Conservation (phyloP, 116 monocot species). For the Dioscorea cayenensis region DNA sequence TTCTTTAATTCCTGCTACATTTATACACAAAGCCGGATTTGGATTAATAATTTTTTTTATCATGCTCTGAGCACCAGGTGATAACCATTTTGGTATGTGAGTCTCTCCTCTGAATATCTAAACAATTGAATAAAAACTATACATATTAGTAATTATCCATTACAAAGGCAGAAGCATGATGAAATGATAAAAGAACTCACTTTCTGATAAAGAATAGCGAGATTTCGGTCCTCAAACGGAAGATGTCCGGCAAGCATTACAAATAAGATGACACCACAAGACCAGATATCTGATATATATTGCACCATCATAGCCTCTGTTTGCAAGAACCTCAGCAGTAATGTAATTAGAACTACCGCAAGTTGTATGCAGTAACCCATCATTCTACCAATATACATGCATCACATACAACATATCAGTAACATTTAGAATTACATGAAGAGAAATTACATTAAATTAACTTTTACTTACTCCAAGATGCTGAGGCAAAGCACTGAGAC, state of each 20-base stretch:
- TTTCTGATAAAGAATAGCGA: constrained; percentile 30
- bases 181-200: background rate
- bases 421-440: too few relatives aligned
- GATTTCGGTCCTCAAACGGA: constrained; percentile 67
- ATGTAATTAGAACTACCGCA: constrained; percentile 98
- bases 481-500: constrained; percentile 23
- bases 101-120: constrained; percentile 62
- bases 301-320: constrained; percentile 61
- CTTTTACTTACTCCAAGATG: constrained; percentile 42
- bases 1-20: constrained; percentile 37
- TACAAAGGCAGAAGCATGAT: background rate
- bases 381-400: constrained; percentile 42
- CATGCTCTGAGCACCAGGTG: constrained; percentile 34
- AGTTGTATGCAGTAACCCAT: constrained; percentile 93
- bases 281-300: constrained; percentile 62
- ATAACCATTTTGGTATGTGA: constrained; percentile 47
- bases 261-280: constrained; percentile 61
- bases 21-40: constrained; percentile 38
- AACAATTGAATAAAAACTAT: constrained; percentile 18
- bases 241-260: constrained; percentile 49
- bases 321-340: constrained; percentile 78
- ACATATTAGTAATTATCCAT: background rate
- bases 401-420: background rate
- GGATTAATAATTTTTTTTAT: constrained; percentile 59
- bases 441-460: background rate